These are phyloP conservation scores for Schizochytrium sp. DNA, from an alignment of 108 stramenopile species.

Conservation along the genomic window DNA sequence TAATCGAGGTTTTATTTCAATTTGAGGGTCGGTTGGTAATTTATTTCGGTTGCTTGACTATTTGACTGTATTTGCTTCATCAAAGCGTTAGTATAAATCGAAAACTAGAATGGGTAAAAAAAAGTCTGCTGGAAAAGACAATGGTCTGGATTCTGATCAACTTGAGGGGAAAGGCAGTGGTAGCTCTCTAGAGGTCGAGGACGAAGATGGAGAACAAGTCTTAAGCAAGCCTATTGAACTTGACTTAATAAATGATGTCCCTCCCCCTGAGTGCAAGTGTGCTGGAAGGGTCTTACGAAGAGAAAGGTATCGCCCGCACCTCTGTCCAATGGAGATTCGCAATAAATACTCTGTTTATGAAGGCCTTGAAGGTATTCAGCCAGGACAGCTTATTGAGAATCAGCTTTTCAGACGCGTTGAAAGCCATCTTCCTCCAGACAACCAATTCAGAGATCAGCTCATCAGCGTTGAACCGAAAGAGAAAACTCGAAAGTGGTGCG, in stretches of 20 bases:
- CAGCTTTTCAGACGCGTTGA: conserved; percentile 2
- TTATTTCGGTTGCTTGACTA: too few relatives aligned
- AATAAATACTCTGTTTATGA: neutral
- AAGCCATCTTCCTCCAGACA: neutral
- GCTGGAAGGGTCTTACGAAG: neutral
- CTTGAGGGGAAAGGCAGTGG: too few relatives aligned
- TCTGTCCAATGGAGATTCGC: conserved; percentile 45
- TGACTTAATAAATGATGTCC: conserved; percentile 20
- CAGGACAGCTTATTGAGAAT: neutral
- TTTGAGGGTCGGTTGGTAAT: too few relatives aligned
- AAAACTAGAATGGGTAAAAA: too few relatives aligned
- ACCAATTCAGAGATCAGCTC: conserved; percentile 5
- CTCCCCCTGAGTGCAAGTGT: neutral
- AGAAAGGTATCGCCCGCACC: conserved; percentile 51
- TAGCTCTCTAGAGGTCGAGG: too few relatives aligned
- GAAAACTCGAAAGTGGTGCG: neutral
- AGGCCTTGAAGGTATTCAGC: neutral
- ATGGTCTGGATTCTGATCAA: too few relatives aligned
- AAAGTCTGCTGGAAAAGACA: too few relatives aligned
- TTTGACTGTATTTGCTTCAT: too few relatives aligned
- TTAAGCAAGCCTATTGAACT: neutral
- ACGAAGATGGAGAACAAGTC: neutral
- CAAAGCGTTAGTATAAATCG: too few relatives aligned
- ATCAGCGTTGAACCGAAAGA: neutral
- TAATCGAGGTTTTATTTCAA: too few relatives aligned